phyloP scores from a whole-genome alignment of 306 rosid species.

The Lathyrus oleraceus region DNA sequence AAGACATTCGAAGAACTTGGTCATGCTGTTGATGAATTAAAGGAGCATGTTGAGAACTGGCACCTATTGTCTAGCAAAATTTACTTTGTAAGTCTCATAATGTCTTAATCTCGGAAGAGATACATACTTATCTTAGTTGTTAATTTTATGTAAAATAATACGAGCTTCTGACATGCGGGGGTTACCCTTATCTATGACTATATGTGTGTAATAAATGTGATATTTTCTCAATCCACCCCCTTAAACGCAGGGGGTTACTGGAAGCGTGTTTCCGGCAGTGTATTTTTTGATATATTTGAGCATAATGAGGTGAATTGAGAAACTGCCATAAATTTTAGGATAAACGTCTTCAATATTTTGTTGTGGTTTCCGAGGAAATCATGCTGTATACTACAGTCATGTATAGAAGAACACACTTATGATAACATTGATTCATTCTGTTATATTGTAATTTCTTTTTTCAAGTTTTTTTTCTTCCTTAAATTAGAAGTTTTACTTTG shows the following conservation, averaged over 20 bases:
- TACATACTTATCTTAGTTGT: background rate
- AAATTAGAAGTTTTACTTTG: conserved; percentile 22
- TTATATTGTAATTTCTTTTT: conserved; percentile 4
- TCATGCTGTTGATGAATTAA: conserved; percentile 66
- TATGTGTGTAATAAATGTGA: background rate
- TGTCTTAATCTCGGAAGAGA: conserved; percentile 9
- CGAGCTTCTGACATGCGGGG: conserved; percentile 25
- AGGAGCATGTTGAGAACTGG: conserved; percentile 74
- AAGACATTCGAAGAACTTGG: conserved; percentile 67
- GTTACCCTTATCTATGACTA: conserved; percentile 20
- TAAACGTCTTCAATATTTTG: conserved; percentile 26
- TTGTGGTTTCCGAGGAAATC: conserved; percentile 24
- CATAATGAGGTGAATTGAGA: no score
- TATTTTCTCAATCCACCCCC: no score
- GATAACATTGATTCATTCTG: conserved; percentile 11
- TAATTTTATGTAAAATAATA: conserved; percentile 18
- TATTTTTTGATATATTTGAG: no score
- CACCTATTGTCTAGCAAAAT: conserved; percentile 85
- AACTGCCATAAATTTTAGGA: background rate
- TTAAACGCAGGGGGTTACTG: no score
- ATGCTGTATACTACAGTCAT: conserved; percentile 16
- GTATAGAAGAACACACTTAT: conserved; percentile 4
- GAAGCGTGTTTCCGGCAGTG: no score
- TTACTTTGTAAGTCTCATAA: conserved; percentile 75
- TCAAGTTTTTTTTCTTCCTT: conserved; percentile 1